phyloP scores from a whole-genome alignment of 129 eudicot species.

The Flaveria trinervia region DNA sequence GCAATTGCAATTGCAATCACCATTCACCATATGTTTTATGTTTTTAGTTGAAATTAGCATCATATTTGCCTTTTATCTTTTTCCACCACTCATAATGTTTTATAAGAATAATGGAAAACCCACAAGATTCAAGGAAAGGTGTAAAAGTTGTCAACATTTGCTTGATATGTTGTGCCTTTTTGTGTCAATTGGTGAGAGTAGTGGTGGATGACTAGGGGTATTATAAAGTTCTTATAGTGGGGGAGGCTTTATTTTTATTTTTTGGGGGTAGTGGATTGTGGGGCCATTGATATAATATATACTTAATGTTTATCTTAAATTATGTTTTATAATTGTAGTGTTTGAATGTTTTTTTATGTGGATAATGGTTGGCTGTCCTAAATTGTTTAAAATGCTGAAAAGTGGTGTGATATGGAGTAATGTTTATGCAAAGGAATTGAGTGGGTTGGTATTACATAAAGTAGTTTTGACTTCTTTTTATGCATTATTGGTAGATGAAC shows the following conservation, averaged over 20 bases:
- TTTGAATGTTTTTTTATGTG: constrained; percentile 21
- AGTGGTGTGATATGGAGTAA: constrained; percentile 30
- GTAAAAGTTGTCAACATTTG: constrained; percentile 56
- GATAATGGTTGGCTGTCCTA: constrained; percentile 35
- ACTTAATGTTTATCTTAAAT: constrained; percentile 22
- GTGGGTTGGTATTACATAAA: constrained; percentile 47
- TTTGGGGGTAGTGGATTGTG: constrained; percentile 50
- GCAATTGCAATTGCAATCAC: constrained; percentile 15
- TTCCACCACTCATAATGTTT: constrained; percentile 45
- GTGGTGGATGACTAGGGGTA: constrained; percentile 64
- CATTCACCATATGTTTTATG: constrained; percentile 25
- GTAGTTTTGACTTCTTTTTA: constrained; percentile 41
- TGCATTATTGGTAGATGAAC: constrained; percentile 36
- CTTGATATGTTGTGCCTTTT: constrained; percentile 61
- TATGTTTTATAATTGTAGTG: constrained; percentile 24
- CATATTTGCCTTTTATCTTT: constrained; percentile 39
- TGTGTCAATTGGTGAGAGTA: constrained; percentile 54
- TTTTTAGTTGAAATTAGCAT: constrained; percentile 44
- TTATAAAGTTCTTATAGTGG: constrained; percentile 36
- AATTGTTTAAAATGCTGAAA: constrained; percentile 36
- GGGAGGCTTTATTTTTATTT: constrained; percentile 29
- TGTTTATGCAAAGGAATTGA: constrained; percentile 27
- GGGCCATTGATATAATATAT: constrained; percentile 45
- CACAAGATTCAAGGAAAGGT: constrained; percentile 44
- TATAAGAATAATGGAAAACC: constrained; percentile 47